These are phyloP conservation scores for Chaetoceros muelleri DNA, from an alignment of 108 stramenopile genomes.

Conservation along the genomic window DNA sequence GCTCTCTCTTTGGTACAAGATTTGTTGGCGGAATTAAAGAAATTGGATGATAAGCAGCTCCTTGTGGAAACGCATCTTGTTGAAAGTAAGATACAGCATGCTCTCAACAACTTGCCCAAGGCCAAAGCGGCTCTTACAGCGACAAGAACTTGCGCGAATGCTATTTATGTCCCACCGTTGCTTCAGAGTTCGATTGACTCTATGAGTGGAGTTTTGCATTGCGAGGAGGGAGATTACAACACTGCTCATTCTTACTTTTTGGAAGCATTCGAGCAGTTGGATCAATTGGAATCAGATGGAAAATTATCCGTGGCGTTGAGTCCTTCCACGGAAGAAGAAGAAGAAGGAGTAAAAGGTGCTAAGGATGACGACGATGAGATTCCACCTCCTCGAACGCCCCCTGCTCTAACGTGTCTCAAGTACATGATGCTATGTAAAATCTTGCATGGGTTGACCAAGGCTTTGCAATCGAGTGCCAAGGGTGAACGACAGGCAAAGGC, in stretches of 20 bases:
- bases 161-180: constrained; percentile 90
- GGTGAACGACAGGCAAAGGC: constrained; percentile 5
- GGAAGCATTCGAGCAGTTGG: constrained; percentile 97
- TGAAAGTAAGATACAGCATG: constrained; percentile 93
- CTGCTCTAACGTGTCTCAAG: constrained; percentile 50
- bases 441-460: constrained; percentile 70
- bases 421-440: constrained; percentile 98
- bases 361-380: constrained; percentile 60
- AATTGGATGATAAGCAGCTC: constrained; percentile 98
- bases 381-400: constrained; percentile 1
- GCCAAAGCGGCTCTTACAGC: constrained; percentile 98
- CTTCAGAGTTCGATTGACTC: constrained; percentile 93
- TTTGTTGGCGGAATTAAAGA: constrained; percentile 92
- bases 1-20: constrained; percentile 78
- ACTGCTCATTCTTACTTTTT: constrained; percentile 99
- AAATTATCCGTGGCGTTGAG: constrained; percentile 22
- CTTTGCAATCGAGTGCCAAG: constrained; percentile 54
- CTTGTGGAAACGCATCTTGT: constrained; percentile 95
- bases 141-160: constrained; percentile 90
- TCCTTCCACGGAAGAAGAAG: constrained; percentile 42
- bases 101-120: constrained; percentile 92
- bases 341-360: neutral
- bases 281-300: constrained; percentile 39
- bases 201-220: constrained; percentile 95
- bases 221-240: constrained; percentile 97